Percentiles rank a stretch among this genome's conserved stretches.
Conservation (phyloP, 805 yeast species). For the Candida ovalis region DNA sequence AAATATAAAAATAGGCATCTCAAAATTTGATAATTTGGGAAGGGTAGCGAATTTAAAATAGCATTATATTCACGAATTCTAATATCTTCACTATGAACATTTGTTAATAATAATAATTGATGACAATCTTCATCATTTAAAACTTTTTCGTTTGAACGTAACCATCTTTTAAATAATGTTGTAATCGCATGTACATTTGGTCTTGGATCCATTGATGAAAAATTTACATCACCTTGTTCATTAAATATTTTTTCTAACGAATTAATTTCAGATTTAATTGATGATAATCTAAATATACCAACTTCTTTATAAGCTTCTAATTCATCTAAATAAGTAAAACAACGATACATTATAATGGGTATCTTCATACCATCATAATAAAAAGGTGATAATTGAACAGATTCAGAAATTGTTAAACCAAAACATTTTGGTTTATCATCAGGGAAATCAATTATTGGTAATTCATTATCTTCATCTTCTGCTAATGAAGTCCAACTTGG, state of each 20-base stretch:
- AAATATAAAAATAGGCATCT: constrained; percentile 59
- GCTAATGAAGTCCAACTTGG: neutral
- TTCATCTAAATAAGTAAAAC: constrained; percentile 59
- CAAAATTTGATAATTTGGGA: constrained; percentile 51
- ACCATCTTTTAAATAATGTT: constrained; percentile 73
- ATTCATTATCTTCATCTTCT: neutral
- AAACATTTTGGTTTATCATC: constrained; percentile 36
- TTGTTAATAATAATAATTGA: constrained; percentile 36
- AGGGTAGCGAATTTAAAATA: constrained; percentile 42
- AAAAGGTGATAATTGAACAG: constrained; percentile 46
- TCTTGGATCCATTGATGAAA: constrained; percentile 8
- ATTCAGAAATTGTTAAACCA: constrained; percentile 52
- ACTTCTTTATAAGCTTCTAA: constrained; percentile 70
- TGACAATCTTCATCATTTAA: constrained; percentile 12
- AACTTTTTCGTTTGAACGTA: constrained; percentile 45
- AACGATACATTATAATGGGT: constrained; percentile 71
- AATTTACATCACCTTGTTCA: constrained; percentile 13
- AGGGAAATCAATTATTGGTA: constrained; percentile 1
- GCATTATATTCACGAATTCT: constrained; percentile 11
- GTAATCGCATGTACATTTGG: constrained; percentile 79
- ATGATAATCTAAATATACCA: constrained; percentile 82
- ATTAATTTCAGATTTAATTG: constrained; percentile 15
- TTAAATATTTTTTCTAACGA: constrained; percentile 13
- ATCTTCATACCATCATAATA: constrained; percentile 39
- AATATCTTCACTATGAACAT: constrained; percentile 47